Evolutionary conservation across 2,329 filamentous ascomycete genomes (phyloP).

Genomic region (Stemphylium lycopersici): DNA sequence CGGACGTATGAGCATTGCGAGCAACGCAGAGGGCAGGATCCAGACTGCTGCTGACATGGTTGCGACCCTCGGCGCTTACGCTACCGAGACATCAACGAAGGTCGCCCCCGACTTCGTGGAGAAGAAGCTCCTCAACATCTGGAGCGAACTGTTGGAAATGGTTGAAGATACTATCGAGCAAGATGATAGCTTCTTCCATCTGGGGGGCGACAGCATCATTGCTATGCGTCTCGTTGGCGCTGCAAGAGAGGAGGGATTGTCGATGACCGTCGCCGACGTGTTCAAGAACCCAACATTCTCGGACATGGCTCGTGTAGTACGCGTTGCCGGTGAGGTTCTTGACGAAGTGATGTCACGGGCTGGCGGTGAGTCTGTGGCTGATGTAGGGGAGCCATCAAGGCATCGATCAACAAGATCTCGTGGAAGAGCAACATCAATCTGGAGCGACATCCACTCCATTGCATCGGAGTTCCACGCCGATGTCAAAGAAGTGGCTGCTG

Average conservation of each 20-base stretch:
- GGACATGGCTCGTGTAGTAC: constrained; percentile 43
- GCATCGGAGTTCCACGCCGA: constrained; percentile 36
- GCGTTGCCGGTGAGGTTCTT: constrained; percentile 43
- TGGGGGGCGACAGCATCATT: constrained; percentile 43
- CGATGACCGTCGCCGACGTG: constrained; percentile 45
- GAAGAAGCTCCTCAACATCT: constrained; percentile 40
- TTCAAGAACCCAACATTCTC: constrained; percentile 44
- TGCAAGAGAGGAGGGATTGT: constrained; percentile 41
- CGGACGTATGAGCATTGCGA: constrained; percentile 36
- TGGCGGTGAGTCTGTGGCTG: constrained; percentile 25
- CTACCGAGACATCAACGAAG: constrained; percentile 35
- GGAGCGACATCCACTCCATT: constrained; percentile 40
- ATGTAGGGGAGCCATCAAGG: constrained; percentile 2
- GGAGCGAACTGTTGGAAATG: constrained; percentile 43
- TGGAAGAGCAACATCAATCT: constrained; percentile 30
- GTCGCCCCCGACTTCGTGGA: constrained; percentile 42
- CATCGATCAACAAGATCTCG: constrained; percentile 17
- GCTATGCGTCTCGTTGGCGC: constrained; percentile 45
- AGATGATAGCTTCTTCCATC: constrained; percentile 44
- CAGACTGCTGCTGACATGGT: constrained; percentile 44
- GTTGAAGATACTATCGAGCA: constrained; percentile 41
- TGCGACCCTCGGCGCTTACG: constrained; percentile 38
- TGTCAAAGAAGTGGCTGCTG: constrained; percentile 7
- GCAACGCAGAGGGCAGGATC: constrained; percentile 38
- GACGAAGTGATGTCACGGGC: constrained; percentile 44